These are phyloP conservation scores for Pseudogymnoascus sp. DNA, from an alignment of 2,329 filamentous ascomycete genomes.

Conservation along the genomic window DNA sequence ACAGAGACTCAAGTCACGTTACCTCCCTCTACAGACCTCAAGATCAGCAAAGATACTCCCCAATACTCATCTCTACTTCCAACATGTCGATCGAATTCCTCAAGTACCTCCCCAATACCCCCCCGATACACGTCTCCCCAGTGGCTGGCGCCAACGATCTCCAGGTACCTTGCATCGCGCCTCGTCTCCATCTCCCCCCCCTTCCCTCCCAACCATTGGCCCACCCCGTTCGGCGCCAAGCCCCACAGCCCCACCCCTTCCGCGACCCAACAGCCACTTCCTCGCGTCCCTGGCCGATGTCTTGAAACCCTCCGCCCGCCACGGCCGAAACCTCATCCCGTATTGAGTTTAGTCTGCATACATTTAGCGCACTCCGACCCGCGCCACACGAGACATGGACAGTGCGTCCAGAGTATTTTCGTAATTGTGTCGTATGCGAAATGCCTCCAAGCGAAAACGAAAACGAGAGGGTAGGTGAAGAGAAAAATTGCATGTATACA, in stretches of 20 bases:
- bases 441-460: background rate
- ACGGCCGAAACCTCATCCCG: background rate
- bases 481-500: background rate
- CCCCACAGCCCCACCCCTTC: background rate
- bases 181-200: background rate
- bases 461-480: background rate
- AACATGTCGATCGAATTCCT: background rate
- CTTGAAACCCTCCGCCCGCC: background rate
- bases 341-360: background rate
- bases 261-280: background rate
- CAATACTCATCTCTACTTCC: background rate
- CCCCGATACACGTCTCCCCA: background rate
- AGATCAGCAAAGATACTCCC: background rate
- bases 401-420: background rate
- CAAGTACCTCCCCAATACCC: background rate
- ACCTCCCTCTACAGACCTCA: background rate
- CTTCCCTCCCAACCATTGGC: background rate
- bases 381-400: background rate
- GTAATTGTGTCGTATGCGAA: constrained; percentile 3
- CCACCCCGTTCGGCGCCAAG: background rate
- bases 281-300: background rate
- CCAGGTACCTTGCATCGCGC: background rate
- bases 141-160: background rate
- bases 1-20: background rate
- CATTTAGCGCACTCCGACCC: background rate